Percentiles rank a stretch among this genome's conserved stretches.
phyloP scores from a whole-genome alignment of 2,329 filamentous ascomycete species.

The Chalaropsis ovoidea region DNA sequence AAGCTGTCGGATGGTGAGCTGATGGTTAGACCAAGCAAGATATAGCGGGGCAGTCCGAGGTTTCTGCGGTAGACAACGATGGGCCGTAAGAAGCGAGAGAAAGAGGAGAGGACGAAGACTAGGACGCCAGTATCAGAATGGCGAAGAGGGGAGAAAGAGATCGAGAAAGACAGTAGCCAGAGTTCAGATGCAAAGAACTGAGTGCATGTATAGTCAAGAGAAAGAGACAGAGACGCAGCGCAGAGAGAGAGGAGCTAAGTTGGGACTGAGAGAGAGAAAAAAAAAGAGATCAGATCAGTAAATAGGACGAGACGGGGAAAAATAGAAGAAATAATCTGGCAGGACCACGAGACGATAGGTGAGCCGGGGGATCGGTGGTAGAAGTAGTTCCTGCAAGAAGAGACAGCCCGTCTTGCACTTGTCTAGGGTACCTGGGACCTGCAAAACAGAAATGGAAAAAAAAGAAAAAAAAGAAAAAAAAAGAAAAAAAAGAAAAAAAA shows the following conservation, averaged over 20 bases:
- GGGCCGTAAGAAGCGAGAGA: constrained; percentile 1
- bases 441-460: not conserved
- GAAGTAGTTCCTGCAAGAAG: constrained; percentile 13
- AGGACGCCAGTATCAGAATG: not conserved
- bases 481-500: not conserved
- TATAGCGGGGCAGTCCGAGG: too few relatives aligned
- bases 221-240: not conserved
- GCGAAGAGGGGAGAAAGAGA: not conserved
- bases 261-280: not conserved
- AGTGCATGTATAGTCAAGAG: not conserved
- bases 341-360: not conserved
- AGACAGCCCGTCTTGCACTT: not conserved
- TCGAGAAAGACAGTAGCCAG: not conserved
- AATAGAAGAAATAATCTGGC: not conserved
- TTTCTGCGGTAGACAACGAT: not conserved
- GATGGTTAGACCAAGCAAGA: not conserved
- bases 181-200: too few relatives aligned
- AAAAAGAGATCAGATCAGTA: not conserved
- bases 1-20: not conserved
- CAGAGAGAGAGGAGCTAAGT: too few relatives aligned
- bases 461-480: not conserved
- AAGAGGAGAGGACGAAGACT: not conserved
- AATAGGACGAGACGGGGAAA: constrained; percentile 8
- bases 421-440: not conserved
- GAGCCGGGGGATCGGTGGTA: constrained; percentile 9